These are phyloP conservation scores for Auricularia cornea DNA, from an alignment of 768 basidiomycete species.

Conservation along the genomic window DNA sequence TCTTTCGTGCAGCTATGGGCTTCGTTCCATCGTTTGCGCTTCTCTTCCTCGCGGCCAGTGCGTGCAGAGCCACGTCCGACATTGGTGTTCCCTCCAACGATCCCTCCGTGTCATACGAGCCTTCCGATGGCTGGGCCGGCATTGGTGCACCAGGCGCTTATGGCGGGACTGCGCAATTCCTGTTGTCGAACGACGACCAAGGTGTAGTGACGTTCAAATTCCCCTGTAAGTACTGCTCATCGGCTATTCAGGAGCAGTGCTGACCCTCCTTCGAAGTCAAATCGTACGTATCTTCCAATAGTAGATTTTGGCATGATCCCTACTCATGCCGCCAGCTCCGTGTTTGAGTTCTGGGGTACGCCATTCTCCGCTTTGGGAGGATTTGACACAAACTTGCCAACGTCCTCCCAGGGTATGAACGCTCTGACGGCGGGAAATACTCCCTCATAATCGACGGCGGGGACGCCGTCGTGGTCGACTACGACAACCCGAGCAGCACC, in stretches of 20 bases:
- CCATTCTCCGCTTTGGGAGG: no score
- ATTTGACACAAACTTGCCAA: not conserved
- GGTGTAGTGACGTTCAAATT: constrained; percentile 1
- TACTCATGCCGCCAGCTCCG: not conserved
- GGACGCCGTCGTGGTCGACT: not conserved
- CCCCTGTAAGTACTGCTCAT: not conserved
- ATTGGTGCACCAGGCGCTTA: not conserved
- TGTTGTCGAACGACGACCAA: not conserved
- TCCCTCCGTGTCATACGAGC: not conserved
- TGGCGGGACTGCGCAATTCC: constrained; percentile 1
- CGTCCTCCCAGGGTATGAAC: not conserved
- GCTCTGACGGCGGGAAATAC: constrained; percentile 3
- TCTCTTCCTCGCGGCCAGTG: no score
- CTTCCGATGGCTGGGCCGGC: not conserved
- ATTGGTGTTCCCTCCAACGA: constrained; percentile 1
- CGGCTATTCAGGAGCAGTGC: not conserved
- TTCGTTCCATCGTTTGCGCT: no score
- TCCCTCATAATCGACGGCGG: not conserved
- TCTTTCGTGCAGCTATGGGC: no score
- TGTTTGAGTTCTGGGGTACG: not conserved
- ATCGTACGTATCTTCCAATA: not conserved
- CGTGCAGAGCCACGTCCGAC: not conserved
- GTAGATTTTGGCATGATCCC: not conserved
- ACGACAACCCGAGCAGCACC: constrained; percentile 3
- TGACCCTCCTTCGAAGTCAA: not conserved